These are phyloP conservation scores for Neoscytalidium dimidiatum DNA, from an alignment of 2,329 filamentous ascomycete species.

Conservation along the genomic window DNA sequence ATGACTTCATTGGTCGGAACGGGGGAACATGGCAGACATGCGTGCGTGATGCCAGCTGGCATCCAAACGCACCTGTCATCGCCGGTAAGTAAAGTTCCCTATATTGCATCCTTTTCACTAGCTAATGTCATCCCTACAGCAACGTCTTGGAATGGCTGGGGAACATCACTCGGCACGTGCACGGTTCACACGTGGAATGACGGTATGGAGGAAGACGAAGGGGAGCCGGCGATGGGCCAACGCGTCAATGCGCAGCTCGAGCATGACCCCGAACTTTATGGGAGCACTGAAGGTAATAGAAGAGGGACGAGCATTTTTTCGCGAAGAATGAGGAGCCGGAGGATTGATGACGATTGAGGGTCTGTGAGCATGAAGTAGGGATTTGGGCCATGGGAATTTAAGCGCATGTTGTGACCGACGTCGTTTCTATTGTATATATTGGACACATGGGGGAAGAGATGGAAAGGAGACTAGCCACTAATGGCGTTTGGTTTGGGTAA, in stretches of 20 bases:
- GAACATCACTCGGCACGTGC: conserved; percentile 71
- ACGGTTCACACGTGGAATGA: conserved; percentile 79
- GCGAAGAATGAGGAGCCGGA: neutral
- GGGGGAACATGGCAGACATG: conserved; percentile 69
- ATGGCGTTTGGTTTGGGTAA: conserved; percentile 1
- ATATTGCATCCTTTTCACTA: neutral
- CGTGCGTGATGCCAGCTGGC: conserved; percentile 88
- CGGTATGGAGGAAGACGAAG: conserved; percentile 58
- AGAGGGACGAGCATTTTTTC: conserved; percentile 15
- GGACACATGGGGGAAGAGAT: neutral
- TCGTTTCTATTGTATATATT: conserved; percentile 8
- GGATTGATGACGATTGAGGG: conserved; percentile 8
- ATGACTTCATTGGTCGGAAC: conserved; percentile 58
- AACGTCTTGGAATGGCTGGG: conserved; percentile 80
- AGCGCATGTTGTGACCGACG: neutral
- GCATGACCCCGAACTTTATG: conserved; percentile 39
- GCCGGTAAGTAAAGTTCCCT: conserved; percentile 53
- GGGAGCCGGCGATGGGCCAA: conserved; percentile 35
- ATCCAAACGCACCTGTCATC: conserved; percentile 79
- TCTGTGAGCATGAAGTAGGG: neutral
- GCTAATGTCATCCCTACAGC: conserved; percentile 51
- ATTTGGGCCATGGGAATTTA: neutral
- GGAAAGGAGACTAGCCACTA: neutral
- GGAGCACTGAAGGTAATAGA: conserved; percentile 11
- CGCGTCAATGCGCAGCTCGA: conserved; percentile 39